These are phyloP conservation scores for Aphanocladium album DNA, from an alignment of 2,329 filamentous ascomycete species.

Conservation along the genomic window DNA sequence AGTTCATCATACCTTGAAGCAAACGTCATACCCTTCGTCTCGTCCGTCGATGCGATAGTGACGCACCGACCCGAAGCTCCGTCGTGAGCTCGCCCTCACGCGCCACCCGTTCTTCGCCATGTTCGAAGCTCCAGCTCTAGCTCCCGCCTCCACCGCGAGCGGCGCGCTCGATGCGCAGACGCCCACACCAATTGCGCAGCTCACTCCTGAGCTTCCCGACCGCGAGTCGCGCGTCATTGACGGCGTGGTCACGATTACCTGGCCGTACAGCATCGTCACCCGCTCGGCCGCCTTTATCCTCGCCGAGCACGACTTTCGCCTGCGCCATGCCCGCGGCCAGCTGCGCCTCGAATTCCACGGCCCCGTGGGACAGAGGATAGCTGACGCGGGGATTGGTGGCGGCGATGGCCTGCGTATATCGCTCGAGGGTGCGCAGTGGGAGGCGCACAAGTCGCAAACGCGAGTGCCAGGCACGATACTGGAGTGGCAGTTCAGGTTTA, in stretches of 20 bases:
- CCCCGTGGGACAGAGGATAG: conserved; percentile 63
- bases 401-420: conserved; percentile 70
- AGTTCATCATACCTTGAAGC: neutral
- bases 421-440: conserved; percentile 65
- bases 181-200: conserved; percentile 50
- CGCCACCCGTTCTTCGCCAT: conserved; percentile 3
- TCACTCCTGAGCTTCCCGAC: conserved; percentile 43
- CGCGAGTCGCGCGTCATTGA: conserved; percentile 46
- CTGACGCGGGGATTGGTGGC: conserved; percentile 64
- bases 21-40: neutral
- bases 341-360: conserved; percentile 73
- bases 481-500: conserved; percentile 56
- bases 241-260: conserved; percentile 77
- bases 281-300: conserved; percentile 72
- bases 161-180: conserved; percentile 21
- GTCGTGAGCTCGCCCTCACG: conserved; percentile 8
- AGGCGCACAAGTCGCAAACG: conserved; percentile 43
- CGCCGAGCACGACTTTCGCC: conserved; percentile 76
- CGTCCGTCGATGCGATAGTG: neutral
- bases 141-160: neutral
- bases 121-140: conserved; percentile 6
- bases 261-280: conserved; percentile 82
- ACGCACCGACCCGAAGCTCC: neutral
- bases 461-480: conserved; percentile 46
- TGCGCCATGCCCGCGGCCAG: conserved; percentile 73